phyloP scores from a whole-genome alignment of 2,329 filamentous ascomycete species.

The Pestalotiopsis sp. region DNA sequence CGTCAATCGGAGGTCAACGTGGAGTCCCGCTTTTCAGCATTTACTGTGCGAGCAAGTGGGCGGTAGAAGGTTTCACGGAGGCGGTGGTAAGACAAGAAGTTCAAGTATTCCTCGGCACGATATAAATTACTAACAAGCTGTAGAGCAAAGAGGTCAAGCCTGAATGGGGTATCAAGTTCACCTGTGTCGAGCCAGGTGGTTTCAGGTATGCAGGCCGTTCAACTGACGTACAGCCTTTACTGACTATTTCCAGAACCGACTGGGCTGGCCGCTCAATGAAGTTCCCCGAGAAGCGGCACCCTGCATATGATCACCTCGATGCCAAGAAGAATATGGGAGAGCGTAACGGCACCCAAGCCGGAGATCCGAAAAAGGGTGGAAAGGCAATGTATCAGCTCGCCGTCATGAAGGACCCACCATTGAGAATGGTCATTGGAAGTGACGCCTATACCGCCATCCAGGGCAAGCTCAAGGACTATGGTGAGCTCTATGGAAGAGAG shows the following conservation, averaged over 20 bases:
- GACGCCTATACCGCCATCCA: conserved; percentile 5
- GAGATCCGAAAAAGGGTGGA: conserved; percentile 4
- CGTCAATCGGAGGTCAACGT: conserved; percentile 4
- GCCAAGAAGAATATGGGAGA: conserved; percentile 4
- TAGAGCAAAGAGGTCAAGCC: conserved; percentile 21
- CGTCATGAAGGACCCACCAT: conserved; percentile 5
- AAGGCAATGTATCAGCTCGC: conserved; percentile 9
- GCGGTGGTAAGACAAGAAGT: background rate
- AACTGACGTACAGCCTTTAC: background rate
- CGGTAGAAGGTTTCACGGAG: conserved; percentile 22
- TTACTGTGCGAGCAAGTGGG: conserved; percentile 24
- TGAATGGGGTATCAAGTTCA: conserved; percentile 25
- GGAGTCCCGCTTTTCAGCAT: conserved; percentile 13
- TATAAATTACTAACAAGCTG: background rate
- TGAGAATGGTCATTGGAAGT: conserved; percentile 6
- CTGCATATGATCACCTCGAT: conserved; percentile 6
- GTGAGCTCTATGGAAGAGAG: background rate
- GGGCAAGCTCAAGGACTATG: background rate
- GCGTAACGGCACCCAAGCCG: background rate
- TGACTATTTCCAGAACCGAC: background rate
- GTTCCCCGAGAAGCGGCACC: background rate
- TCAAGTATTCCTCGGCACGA: no score
- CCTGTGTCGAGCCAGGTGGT: conserved; percentile 21
- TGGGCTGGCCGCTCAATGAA: conserved; percentile 8
- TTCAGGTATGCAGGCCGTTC: conserved; percentile 7